Base-by-base conservation (phyloP, 192 early-diverging fungal genomes). In the Podila verticillata region DNA sequence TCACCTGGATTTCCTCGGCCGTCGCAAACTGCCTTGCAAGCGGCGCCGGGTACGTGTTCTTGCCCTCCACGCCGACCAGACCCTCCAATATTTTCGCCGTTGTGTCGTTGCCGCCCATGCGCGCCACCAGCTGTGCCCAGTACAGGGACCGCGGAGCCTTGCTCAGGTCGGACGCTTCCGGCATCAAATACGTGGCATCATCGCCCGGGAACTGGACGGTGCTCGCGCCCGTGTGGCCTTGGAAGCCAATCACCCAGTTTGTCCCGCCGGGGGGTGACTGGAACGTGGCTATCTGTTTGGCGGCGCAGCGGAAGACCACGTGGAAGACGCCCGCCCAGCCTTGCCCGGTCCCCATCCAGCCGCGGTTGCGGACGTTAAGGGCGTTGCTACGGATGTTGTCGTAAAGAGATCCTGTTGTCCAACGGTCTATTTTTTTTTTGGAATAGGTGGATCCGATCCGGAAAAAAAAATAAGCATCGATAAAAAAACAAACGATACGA, bases 271-370 rank as follows among this genome's bases (percentile, higher is more conserved):
- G 75, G 8, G 75, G 75, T 0, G 75, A 78, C 51, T 80, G 77
- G 39, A 72, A 80, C 22, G 32, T 39, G 48, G 15, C 60, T 2
- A 44, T 29, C 0, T 26, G 7, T 9, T 68, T 65, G n/a, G 70
- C 54, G 0, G 61, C 56, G 44, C 65, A 64, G n/a, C 61, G 58
- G 29, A 63, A 80, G 34, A 65, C 24, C 3, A 72, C 77, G 1
- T 80, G 70, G 24, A 80, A 80, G 10, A 65, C 77, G 3, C 70
- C 77, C 28, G 77, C 7, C 77, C 77, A 80, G 0, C 77, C 77
- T 34, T 80, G 77, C 4, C 77, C 77, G n/a, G 77, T 49, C 1
- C 77, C 70, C 65, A 80, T 60, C 77, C 77, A 80, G 0, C 65
- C 65, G 4, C 77, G 77, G 15, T 72, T 80, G 5, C 70, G 77